Base-by-base conservation (phyloP, 179 eudicot species). In the Beta corolliflora region DNA sequence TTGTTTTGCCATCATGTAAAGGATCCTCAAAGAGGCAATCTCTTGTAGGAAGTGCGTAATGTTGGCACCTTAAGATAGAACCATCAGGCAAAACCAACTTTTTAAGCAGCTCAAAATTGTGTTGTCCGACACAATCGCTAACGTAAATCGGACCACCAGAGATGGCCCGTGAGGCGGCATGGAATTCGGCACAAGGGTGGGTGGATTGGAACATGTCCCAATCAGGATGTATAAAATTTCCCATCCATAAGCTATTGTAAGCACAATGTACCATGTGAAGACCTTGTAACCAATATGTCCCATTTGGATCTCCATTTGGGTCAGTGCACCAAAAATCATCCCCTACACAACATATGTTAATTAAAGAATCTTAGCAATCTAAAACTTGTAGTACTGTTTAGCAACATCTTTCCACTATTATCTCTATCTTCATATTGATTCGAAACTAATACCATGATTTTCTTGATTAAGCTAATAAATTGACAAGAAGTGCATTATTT, bases 131-230 rank as follows among this genome's bases (percentile, higher is more conserved):
- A 0, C 91, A 85, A 72, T 93, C 98, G 19, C 95, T 93, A 29
- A 95, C 89, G 73, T 95, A 95, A 55, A 93, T 85, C 0, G 98
- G 97, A 0, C 98, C 98, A 75, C 98, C 98, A 0, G 97, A 93
- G 53, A 95, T 84, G 29, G 98, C 97, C 1, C 98, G 92, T 0
- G 97, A 95, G 0, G 97, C 95, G 13, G 97, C 98, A 44, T 95
- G 98, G 73, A 95, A 95, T 79, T 91, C 91, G 6, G 97, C 97
- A 61, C 97, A 93, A 10, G 94, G 97, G 64, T 95, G 98, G 0
- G 95, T 92, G 0, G 97, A 92, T 76, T 93, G 98, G 81, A 95
- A 93, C 98, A 95, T 95, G 86, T 93, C 98, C 98, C 98, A 95
- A 21, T 95, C 98, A 0, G 97, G 98, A 25, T 93, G 98, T 65